phyloP scores from a whole-genome alignment of 2,329 filamentous ascomycete species.

The Aspergillus fructus region DNA sequence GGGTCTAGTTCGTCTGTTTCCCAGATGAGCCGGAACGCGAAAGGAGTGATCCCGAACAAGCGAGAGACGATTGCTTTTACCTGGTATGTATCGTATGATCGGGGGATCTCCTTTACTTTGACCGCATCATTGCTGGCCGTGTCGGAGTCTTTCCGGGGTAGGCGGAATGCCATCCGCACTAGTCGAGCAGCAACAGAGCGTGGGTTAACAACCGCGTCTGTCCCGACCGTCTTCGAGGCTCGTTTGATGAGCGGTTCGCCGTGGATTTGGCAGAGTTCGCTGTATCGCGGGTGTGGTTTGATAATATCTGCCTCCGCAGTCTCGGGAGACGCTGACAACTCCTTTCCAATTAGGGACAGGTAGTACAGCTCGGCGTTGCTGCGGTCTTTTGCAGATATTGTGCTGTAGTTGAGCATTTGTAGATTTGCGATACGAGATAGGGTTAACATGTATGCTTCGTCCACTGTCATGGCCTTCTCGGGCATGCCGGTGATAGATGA shows the following conservation, averaged over 20 bases:
- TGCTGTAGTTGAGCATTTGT: conserved; percentile 58
- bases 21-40: conserved; percentile 70
- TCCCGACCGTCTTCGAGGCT: conserved; percentile 38
- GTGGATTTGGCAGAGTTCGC: conserved; percentile 71
- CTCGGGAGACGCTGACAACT: conserved; percentile 53
- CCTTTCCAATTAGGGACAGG: conserved; percentile 75
- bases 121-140: conserved; percentile 24
- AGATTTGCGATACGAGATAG: conserved; percentile 71
- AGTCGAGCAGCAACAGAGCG: conserved; percentile 80
- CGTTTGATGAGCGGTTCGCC: conserved; percentile 67
- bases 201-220: conserved; percentile 56
- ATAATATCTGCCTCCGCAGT: conserved; percentile 56
- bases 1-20: conserved; percentile 92
- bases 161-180: conserved; percentile 61
- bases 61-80: conserved; percentile 76
- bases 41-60: conserved; percentile 64
- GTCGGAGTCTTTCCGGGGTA: conserved; percentile 30
- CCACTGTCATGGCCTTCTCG: conserved; percentile 51
- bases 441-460: conserved; percentile 87
- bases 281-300: conserved; percentile 67
- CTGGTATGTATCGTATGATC: conserved; percentile 75
- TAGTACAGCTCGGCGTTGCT: conserved; percentile 93
- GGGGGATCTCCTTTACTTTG: conserved; percentile 62
- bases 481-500: conserved; percentile 40
- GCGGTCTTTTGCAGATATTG: conserved; percentile 71